A percentile compares a stretch with the other conserved stretches of the same genome.
Evolutionary conservation across 2,329 filamentous ascomycete genomes (phyloP).

Genomic region (Colletotrichum aenigma): DNA sequence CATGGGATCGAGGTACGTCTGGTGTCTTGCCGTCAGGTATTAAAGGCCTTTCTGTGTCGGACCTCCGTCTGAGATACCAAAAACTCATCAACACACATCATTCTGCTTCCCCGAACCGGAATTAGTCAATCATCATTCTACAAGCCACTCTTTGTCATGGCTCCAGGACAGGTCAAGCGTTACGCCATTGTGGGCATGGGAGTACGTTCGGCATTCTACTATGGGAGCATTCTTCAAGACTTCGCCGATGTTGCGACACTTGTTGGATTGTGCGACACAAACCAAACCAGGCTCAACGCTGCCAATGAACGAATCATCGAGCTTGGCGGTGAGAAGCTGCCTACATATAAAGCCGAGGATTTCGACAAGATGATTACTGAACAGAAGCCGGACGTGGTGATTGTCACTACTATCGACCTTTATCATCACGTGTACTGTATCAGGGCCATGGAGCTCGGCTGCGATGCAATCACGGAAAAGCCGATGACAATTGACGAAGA

Average conservation of each 20-base stretch:
- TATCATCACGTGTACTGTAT: constrained; percentile 52
- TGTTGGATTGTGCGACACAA: constrained; percentile 50
- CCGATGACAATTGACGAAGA: constrained; percentile 66
- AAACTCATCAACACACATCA: neutral
- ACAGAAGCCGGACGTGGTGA: constrained; percentile 49
- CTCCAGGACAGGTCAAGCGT: constrained; percentile 13
- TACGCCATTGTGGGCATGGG: constrained; percentile 48
- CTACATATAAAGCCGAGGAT: constrained; percentile 46
- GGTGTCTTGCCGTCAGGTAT: neutral
- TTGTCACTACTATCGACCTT: constrained; percentile 53
- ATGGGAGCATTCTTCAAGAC: constrained; percentile 44
- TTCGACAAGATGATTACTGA: constrained; percentile 52
- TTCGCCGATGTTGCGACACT: constrained; percentile 40
- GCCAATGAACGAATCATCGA: constrained; percentile 40
- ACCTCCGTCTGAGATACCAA: neutral
- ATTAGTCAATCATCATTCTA: neutral
- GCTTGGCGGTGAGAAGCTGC: constrained; percentile 37
- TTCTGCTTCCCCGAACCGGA: neutral
- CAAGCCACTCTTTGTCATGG: neutral
- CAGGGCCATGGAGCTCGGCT: constrained; percentile 57
- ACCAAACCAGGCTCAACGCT: constrained; percentile 47
- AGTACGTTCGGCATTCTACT: constrained; percentile 48
- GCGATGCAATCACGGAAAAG: constrained; percentile 67
- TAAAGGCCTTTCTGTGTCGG: neutral
- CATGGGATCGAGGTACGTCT: neutral